phyloP scores from a whole-genome alignment of 2,329 filamentous ascomycete species.

The Chaetomiaceae sp. region DNA sequence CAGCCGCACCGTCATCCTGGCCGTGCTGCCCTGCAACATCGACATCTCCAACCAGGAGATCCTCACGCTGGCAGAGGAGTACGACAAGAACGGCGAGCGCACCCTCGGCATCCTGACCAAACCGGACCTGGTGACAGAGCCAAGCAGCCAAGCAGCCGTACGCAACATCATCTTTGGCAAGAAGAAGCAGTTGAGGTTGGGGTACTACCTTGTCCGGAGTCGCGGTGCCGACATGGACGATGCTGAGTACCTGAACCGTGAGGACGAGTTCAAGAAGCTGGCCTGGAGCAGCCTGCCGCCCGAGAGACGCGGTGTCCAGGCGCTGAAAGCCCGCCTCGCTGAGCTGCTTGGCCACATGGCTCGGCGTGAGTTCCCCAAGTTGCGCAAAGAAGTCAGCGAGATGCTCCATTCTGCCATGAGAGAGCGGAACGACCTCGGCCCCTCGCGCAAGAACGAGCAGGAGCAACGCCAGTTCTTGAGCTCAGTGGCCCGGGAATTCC shows the following conservation, averaged over 20 bases:
- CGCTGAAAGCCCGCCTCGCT: slow-evolving; percentile 22
- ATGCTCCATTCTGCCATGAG: slow-evolving; percentile 5
- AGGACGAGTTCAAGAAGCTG: slow-evolving; percentile 13
- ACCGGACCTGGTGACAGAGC: slow-evolving; percentile 47
- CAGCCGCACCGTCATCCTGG: slow-evolving; percentile 43
- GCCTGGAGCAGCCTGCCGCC: slow-evolving; percentile 21
- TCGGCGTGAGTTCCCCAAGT: slow-evolving; percentile 24
- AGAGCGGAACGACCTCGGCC: slow-evolving; percentile 10
- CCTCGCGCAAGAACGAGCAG: slow-evolving; percentile 13
- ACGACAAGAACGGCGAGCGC: slow-evolving; percentile 36
- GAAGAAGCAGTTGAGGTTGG: slow-evolving; percentile 36
- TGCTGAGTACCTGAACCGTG: slow-evolving; percentile 1
- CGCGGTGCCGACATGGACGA: slow-evolving; percentile 28
- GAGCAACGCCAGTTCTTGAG: slow-evolving; percentile 33
- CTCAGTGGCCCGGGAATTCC: slow-evolving; percentile 30
- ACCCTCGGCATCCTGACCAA: slow-evolving; percentile 52
- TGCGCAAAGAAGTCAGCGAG: slow-evolving; percentile 21
- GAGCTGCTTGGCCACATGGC: slow-evolving; percentile 27
- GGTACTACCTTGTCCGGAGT: slow-evolving; percentile 45
- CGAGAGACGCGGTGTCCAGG: slow-evolving; percentile 22
- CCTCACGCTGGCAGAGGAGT: slow-evolving; percentile 33
- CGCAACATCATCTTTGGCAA: slow-evolving; percentile 39
- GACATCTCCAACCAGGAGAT: slow-evolving; percentile 38
- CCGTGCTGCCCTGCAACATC: slow-evolving; percentile 38
- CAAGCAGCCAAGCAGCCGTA: slow-evolving; percentile 32